Percentiles rank a stretch among this genome's conserved stretches.
These are phyloP conservation scores for Bacidia rubella DNA, from an alignment of 495 filamentous ascomycete species.

Conservation along the genomic window DNA sequence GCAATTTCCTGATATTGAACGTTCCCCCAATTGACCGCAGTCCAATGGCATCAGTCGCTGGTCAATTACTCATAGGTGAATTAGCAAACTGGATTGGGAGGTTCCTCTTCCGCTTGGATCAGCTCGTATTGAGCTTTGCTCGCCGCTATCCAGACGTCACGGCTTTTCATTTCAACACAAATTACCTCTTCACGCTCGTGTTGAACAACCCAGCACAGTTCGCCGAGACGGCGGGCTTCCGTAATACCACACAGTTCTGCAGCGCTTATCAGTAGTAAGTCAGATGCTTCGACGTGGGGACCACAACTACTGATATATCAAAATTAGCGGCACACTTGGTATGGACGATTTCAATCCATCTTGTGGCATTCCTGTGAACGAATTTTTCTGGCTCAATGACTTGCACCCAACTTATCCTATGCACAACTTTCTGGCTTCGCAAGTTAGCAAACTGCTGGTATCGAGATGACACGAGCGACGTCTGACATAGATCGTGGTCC, in stretches of 20 bases:
- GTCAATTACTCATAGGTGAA: constrained; percentile 2
- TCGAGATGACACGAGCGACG: constrained; percentile 3
- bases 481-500: constrained; percentile 3
- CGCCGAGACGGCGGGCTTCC: constrained; percentile 29
- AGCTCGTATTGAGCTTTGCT: constrained; percentile 13
- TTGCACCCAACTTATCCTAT: constrained; percentile 49
- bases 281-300: no score
- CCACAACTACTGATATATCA: no score
- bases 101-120: constrained; percentile 16
- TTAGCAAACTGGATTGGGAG: constrained; percentile 15
- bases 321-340: constrained; percentile 40
- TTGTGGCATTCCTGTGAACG: constrained; percentile 39
- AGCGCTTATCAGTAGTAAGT: constrained; percentile 40
- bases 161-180: constrained; percentile 30
- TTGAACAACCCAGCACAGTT: constrained; percentile 38
- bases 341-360: constrained; percentile 31
- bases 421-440: constrained; percentile 40
- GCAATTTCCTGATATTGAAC: constrained; percentile 63
- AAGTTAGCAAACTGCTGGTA: constrained; percentile 31
- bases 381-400: constrained; percentile 52
- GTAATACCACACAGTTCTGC: constrained; percentile 44
- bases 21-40: constrained; percentile 57
- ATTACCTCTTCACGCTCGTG: constrained; percentile 37
- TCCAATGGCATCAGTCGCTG: constrained; percentile 5
- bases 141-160: constrained; percentile 14